Evolutionary conservation across 2,329 filamentous ascomycete genomes (phyloP).

Genomic region (Neocatenulostroma microsporum): DNA sequence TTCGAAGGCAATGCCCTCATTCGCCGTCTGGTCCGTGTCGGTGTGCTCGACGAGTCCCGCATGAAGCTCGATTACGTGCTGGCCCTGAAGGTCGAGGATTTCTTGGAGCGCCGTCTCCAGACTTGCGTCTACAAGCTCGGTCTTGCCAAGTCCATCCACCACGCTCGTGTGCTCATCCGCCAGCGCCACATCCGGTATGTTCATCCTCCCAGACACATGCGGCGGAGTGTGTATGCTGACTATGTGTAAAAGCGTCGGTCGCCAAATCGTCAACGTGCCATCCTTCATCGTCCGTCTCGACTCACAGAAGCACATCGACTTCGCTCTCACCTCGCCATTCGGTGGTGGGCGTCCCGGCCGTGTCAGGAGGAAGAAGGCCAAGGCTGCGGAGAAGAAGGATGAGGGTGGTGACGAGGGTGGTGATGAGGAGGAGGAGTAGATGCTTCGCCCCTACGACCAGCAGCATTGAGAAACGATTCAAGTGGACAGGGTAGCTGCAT

Average conservation of each 20-base stretch:
- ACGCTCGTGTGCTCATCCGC: conserved; percentile 98
- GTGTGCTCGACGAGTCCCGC: conserved; percentile 99
- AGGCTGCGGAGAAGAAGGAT: conserved; percentile 80
- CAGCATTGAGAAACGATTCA: background rate
- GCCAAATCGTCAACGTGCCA: conserved; percentile 99
- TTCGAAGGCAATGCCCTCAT: conserved; percentile 99
- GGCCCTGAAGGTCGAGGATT: conserved; percentile 98
- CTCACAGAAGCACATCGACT: conserved; percentile 99
- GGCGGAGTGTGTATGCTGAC: conserved; percentile 15
- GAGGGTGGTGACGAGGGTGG: conserved; percentile 80
- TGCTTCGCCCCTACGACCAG: conserved; percentile 1
- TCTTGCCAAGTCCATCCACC: conserved; percentile 99
- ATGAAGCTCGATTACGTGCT: conserved; percentile 99
- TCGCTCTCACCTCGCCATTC: conserved; percentile 93
- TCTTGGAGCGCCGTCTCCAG: conserved; percentile 99
- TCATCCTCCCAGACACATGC: background rate
- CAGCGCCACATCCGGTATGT: conserved; percentile 89
- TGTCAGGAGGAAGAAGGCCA: conserved; percentile 99
- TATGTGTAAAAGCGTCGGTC: conserved; percentile 63
- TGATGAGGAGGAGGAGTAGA: conserved; percentile 48
- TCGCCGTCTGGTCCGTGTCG: conserved; percentile 98
- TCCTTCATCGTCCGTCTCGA: conserved; percentile 99
- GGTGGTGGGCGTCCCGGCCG: conserved; percentile 94
- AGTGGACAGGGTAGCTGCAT: background rate
- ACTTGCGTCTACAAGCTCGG: conserved; percentile 99